phyloP scores from a whole-genome alignment of 805 yeast species.

The Huiozyma naganishii region DNA sequence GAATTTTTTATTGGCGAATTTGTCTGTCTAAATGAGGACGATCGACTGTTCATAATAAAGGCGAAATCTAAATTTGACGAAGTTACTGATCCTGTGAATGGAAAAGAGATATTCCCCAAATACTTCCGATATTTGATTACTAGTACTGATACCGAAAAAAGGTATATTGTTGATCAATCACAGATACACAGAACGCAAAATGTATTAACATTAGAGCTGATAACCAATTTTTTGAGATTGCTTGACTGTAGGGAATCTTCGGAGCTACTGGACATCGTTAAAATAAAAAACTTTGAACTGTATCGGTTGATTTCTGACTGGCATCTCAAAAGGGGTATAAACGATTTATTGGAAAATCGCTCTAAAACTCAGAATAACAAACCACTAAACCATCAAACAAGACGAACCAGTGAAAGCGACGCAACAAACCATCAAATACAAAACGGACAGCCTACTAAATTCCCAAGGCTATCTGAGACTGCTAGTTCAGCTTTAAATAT shows the following conservation, averaged over 20 bases:
- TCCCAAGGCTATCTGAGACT: neutral
- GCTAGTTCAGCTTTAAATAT: neutral
- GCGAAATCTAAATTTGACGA: constrained; percentile 71
- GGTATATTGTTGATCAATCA: constrained; percentile 53
- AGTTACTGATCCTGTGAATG: constrained; percentile 22
- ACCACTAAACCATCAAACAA: neutral
- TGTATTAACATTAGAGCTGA: constrained; percentile 76
- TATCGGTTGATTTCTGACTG: neutral
- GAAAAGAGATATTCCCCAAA: constrained; percentile 36
- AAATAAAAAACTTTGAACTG: neutral
- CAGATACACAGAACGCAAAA: constrained; percentile 72
- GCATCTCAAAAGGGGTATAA: neutral
- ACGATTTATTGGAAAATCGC: neutral
- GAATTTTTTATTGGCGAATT: constrained; percentile 27
- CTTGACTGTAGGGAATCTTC: neutral
- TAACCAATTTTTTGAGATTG: constrained; percentile 56
- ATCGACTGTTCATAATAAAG: constrained; percentile 39
- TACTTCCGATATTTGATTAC: constrained; percentile 62
- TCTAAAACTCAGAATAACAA: neutral
- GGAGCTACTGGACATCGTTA: neutral
- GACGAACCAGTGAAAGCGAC: neutral
- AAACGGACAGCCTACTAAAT: neutral
- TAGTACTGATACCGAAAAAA: constrained; percentile 26
- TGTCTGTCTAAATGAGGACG: neutral
- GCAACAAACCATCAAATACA: neutral